Evolutionary conservation across 768 basidiomycete species (phyloP), one percentile per base, ranked within the genome.

Genomic region (Tulasnella sp.): DNA sequence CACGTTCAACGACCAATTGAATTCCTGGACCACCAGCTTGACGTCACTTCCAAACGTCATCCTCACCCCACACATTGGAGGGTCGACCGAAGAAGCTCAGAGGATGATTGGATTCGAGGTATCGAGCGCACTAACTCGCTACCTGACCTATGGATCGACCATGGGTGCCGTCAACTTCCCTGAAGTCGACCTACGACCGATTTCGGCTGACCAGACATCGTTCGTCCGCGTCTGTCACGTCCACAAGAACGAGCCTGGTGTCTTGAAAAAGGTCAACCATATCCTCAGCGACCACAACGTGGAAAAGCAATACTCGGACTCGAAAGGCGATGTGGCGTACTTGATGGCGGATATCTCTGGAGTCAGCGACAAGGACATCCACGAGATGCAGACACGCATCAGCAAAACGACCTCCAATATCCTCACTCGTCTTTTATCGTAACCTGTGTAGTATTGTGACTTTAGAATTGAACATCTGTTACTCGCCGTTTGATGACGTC

Each of bases 291-390:
- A 89, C 36, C 91, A 93, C 77, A 98, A 99, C 70, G 93, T 99
- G 68, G 92, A 94, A 72, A 98, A 98, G 74, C 96, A 98, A 72
- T 97, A 84, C 71, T 92, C 94, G n/a, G 96, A 99, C 67, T 91
- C 89, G 43, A 90, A 90, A 72, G 86, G 86, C 60, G 88, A 90
- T 51, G 71, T 90, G 49, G 91, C 93, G 23, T 98, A 98, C 70
- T 78, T 99, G 61, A 85, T 99, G 82, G 93, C 93, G 11, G 96
- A 99, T 69, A 97, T 99, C 62, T 83, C 87, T 19, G 80, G 89
- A 62, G 92, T 97, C 63, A 87, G 86, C 66, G 77, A 80, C 59
- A 73, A 74, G 54, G 88, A 96, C 66, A 74, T 94, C 62, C 81
- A 80, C 65, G 80, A 73, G 64, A 75, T 98, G 49, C 83, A 80